Percentiles rank a stretch among this genome's conserved stretches.
These are phyloP conservation scores for Alloteropsis semialata DNA, from an alignment of 176 grass and related monocot genomes.

Conservation along the genomic window DNA sequence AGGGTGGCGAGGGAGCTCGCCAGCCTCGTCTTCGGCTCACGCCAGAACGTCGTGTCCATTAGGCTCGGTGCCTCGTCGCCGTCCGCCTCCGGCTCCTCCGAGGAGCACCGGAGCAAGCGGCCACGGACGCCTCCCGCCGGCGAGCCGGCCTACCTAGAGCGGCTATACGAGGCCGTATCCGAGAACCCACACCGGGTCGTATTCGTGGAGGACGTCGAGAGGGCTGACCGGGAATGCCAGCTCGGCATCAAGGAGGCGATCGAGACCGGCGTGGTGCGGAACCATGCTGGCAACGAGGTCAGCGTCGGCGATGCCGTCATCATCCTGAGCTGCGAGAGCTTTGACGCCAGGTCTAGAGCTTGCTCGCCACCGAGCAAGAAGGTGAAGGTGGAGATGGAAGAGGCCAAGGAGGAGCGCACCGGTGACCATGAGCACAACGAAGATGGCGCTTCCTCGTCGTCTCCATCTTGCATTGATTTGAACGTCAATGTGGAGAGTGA, in stretches of 20 bases:
- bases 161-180: conserved; percentile 51
- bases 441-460: background rate
- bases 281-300: conserved; percentile 39
- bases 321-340: conserved; percentile 70
- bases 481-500: conserved; percentile 53
- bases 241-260: conserved; percentile 69
- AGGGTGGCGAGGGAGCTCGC: conserved; percentile 75
- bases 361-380: conserved; percentile 46
- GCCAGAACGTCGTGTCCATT: conserved; percentile 43
- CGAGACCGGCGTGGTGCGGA: conserved; percentile 48
- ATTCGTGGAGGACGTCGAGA: conserved; percentile 72
- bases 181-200: conserved; percentile 71
- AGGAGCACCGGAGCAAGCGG: conserved; percentile 57
- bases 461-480: conserved; percentile 66
- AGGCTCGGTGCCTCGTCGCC: conserved; percentile 27
- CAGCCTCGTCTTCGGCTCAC: conserved; percentile 74
- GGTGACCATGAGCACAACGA: conserved; percentile 19
- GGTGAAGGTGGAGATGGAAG: conserved; percentile 25
- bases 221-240: conserved; percentile 36
- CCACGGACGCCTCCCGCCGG: conserved; percentile 20
- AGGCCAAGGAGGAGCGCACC: conserved; percentile 21
- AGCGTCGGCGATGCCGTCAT: conserved; percentile 70
- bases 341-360: conserved; percentile 46
- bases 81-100: conserved; percentile 28
- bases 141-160: conserved; percentile 41